phyloP scores from a whole-genome alignment of 495 filamentous ascomycete genomes.

The Hypoxylon subgilvum region DNA sequence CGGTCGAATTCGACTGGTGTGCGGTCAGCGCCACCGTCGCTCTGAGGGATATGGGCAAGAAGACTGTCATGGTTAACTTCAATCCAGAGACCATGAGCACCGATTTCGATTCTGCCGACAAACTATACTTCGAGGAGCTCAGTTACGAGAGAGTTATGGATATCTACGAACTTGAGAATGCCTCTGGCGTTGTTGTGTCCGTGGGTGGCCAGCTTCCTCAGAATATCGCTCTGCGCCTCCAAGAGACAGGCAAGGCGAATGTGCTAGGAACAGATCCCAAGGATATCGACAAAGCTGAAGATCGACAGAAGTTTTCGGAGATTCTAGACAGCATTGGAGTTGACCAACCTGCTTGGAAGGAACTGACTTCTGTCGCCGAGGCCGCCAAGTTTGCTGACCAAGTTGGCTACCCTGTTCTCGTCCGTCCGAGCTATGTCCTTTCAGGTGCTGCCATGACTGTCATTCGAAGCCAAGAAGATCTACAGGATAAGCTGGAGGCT shows the following conservation, averaged over 20 bases:
- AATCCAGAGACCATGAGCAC: constrained; percentile 90
- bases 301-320: constrained; percentile 97
- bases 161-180: constrained; percentile 92
- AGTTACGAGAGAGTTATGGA: constrained; percentile 98
- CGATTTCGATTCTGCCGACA: constrained; percentile 93
- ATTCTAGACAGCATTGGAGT: constrained; percentile 94
- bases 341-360: constrained; percentile 97
- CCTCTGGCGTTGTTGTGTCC: constrained; percentile 89
- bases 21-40: constrained; percentile 92
- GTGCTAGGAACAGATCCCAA: constrained; percentile 89
- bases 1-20: constrained; percentile 99
- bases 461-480: constrained; percentile 88
- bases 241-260: constrained; percentile 85
- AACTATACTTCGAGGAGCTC: constrained; percentile 94
- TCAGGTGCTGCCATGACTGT: constrained; percentile 99
- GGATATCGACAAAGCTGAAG: constrained; percentile 96
- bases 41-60: constrained; percentile 86
- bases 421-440: constrained; percentile 95
- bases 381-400: constrained; percentile 84
- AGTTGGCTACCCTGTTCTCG: constrained; percentile 91
- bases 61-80: constrained; percentile 98
- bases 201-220: constrained; percentile 96
- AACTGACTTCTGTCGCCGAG: constrained; percentile 88
- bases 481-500: constrained; percentile 88
- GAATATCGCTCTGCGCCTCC: constrained; percentile 94